These are phyloP conservation scores for Geotrichum carabidarum DNA, from an alignment of 1,139 yeast genomes.

Conservation along the genomic window DNA sequence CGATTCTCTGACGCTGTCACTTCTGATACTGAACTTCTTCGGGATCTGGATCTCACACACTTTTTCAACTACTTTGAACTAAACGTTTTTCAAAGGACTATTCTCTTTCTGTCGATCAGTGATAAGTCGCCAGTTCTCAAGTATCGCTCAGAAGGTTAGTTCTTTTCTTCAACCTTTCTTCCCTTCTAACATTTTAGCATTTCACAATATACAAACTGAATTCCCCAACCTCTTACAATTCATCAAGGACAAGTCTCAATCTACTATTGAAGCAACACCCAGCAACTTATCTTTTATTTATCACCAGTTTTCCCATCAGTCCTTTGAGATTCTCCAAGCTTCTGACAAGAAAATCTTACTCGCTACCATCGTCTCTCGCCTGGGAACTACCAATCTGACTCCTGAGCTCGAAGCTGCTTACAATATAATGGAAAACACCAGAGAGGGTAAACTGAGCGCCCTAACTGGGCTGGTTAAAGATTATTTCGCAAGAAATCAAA, in stretches of 20 bases:
- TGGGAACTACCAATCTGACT: constrained; percentile 2
- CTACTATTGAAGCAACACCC: background rate
- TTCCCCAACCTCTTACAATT: background rate
- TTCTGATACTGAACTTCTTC: constrained; percentile 31
- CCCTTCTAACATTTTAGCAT: constrained; percentile 7
- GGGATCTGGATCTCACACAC: constrained; percentile 24
- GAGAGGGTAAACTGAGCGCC: constrained; percentile 9
- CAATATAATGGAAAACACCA: background rate
- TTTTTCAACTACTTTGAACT: constrained; percentile 26
- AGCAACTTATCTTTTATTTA: background rate
- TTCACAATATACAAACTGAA: constrained; percentile 3
- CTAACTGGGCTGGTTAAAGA: constrained; percentile 7
- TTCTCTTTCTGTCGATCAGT: constrained; percentile 13
- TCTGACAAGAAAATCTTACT: background rate
- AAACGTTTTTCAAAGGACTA: constrained; percentile 22
- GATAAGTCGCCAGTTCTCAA: background rate
- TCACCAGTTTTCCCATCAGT: background rate
- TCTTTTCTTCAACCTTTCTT: constrained; percentile 8
- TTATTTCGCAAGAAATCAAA: constrained; percentile 3
- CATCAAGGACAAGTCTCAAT: background rate
- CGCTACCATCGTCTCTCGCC: constrained; percentile 10
- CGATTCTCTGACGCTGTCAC: constrained; percentile 30
- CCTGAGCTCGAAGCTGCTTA: constrained; percentile 11
- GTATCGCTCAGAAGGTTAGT: background rate
- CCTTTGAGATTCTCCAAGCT: background rate